Evolutionary conservation across 352 stramenopile species (phyloP).

Genomic region (Thalassiosira hispida): DNA sequence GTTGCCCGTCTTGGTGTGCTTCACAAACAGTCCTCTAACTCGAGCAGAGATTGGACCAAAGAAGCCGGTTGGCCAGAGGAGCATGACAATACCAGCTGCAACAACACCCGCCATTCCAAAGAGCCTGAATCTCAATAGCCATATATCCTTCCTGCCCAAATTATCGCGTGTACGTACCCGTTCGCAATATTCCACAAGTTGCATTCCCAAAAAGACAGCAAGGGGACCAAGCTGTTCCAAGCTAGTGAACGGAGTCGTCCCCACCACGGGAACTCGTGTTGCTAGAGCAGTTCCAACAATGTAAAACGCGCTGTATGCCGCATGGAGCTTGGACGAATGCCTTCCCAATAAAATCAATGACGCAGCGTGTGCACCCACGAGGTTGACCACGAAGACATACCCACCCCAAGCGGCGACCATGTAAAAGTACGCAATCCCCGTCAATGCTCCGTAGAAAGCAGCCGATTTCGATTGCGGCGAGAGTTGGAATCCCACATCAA

Average conservation of each 20-base stretch:
- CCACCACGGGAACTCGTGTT: slow-evolving; percentile 97
- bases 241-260: slow-evolving; percentile 92
- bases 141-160: slow-evolving; percentile 49
- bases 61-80: slow-evolving; percentile 80
- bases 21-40: slow-evolving; percentile 87
- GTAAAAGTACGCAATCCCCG: slow-evolving; percentile 96
- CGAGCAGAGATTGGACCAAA: slow-evolving; percentile 87
- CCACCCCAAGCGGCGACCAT: slow-evolving; percentile 92
- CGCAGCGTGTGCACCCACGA: slow-evolving; percentile 96
- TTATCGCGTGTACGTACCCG: slow-evolving; percentile 56
- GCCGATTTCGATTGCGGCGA: slow-evolving; percentile 4
- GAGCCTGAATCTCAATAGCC: slow-evolving; percentile 75
- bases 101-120: slow-evolving; percentile 55
- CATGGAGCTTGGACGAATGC: slow-evolving; percentile 94
- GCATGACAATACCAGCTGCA: slow-evolving; percentile 46
- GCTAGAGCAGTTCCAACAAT: slow-evolving; percentile 93
- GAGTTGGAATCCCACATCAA: slow-evolving; percentile 38
- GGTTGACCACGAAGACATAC: slow-evolving; percentile 99
- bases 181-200: slow-evolving; percentile 77
- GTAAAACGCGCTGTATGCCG: slow-evolving; percentile 97
- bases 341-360: slow-evolving; percentile 92
- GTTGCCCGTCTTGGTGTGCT: slow-evolving; percentile 88
- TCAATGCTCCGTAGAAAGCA: slow-evolving; percentile 49
- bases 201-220: slow-evolving; percentile 93
- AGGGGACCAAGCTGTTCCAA: slow-evolving; percentile 88